Evolutionary conservation across 2,329 filamentous ascomycete species (phyloP).

Genomic region (Emmonsiellopsis sp.): DNA sequence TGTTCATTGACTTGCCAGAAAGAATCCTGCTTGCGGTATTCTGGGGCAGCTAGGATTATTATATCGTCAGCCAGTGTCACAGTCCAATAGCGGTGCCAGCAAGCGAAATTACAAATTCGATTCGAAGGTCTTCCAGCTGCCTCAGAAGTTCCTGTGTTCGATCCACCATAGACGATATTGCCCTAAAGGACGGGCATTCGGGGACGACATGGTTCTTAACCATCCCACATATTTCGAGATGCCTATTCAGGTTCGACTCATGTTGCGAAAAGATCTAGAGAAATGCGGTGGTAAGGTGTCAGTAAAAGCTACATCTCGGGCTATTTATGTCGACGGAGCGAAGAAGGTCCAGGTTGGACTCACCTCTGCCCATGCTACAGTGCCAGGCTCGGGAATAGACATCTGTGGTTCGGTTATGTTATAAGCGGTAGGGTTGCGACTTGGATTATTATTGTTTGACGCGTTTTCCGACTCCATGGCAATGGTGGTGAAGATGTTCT

Average conservation of each 20-base stretch:
- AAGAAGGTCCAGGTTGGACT: not conserved
- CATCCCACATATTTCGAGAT: conserved; percentile 29
- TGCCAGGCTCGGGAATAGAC: not conserved
- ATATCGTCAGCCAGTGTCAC: not conserved
- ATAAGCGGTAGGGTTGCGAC: not conserved
- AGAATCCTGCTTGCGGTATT: conserved; percentile 8
- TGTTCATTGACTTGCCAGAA: conserved; percentile 6
- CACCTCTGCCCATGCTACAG: conserved; percentile 19
- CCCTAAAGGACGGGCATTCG: conserved; percentile 20
- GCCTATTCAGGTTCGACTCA: conserved; percentile 30
- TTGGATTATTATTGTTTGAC: not conserved
- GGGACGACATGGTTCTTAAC: conserved; percentile 22
- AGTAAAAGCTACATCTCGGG: not conserved
- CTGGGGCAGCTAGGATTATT: conserved; percentile 14
- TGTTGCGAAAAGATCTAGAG: conserved; percentile 33
- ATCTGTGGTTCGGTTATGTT: not conserved
- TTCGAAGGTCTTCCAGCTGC: conserved; percentile 26
- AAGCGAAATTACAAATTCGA: conserved; percentile 24
- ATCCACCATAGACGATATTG: conserved; percentile 29
- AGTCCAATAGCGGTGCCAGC: not conserved
- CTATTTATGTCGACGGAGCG: not conserved
- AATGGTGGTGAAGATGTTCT: not conserved
- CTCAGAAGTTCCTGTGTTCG: conserved; percentile 30
- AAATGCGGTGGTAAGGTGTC: conserved; percentile 1
- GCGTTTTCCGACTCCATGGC: not conserved